Evolutionary conservation across 2,329 filamentous ascomycete species (phyloP), one percentile per base, ranked within the genome.

Genomic region (Coniella lustricola): DNA sequence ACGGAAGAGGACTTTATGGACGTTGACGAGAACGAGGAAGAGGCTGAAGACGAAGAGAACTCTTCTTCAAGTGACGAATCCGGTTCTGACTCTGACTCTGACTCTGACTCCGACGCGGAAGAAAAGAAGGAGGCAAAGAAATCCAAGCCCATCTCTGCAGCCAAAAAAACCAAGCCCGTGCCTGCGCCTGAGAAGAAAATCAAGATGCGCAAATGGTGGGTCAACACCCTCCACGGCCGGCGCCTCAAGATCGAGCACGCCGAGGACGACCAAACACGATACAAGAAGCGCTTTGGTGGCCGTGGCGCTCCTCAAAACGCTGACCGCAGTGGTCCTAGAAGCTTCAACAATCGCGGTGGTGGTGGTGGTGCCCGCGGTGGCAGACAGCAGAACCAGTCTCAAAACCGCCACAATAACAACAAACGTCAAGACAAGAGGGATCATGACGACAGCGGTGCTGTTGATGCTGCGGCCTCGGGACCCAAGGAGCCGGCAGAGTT

Each of bases 181-280:
- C 53, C 51, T 53, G 62, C 71, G 41, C 54, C 51, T 52, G 62
- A 72, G 56, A 73, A 69, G 62, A 75, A 75, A 63, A 76, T 71
- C 58, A 81, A 80, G 66, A 80, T 67, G 59, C 72, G 76, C 55
- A 85, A 84, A 65, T 87, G 90, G 76, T 94, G 89, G 78, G 84
- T 96, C 55, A 95, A 95, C 68, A 79, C 82, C 59, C 76, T 96
- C 48, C 73, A 85, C 44, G 90, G 90, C 22, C 80, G 93, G 25
- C 77, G 82, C 54, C 74, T 98, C 56, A 87, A 91, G 63, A 82
- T 93, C 64, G 91, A 98, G 65, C 90, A 91, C 60, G 93, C 93
- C 17, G 93, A 98, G 69, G 93, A 97, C 65, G 82, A 90, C 50
- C 82, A 88, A 57, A 81, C 81, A 31, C 75, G 93, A 50, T 98